phyloP scores from a whole-genome alignment of 345 rosid species.

The Eucalyptus camaldulensis region DNA sequence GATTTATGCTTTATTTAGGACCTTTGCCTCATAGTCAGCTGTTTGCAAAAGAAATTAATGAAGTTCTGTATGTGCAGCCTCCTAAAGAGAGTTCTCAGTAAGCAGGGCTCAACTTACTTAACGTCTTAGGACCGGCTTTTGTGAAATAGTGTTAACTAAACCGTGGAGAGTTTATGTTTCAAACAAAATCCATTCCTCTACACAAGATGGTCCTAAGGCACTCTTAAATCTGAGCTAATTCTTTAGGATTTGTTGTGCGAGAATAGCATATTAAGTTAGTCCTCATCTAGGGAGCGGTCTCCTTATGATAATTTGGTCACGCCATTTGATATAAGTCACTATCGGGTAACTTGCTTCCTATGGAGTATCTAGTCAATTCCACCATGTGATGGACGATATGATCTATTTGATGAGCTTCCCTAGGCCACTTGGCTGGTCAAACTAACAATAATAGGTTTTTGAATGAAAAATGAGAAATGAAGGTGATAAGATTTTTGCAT shows the following conservation, averaged over 20 bases:
- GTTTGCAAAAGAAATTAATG: background rate
- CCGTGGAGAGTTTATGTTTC: background rate
- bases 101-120: background rate
- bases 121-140: background rate
- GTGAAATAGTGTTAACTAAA: background rate
- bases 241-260: background rate
- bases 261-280: background rate
- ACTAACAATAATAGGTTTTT: background rate
- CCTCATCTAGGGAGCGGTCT: background rate
- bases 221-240: background rate
- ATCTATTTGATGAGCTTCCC: background rate
- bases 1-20: background rate
- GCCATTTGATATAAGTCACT: background rate
- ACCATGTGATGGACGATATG: background rate
- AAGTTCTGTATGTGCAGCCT: background rate
- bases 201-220: background rate
- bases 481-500: background rate
- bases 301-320: background rate
- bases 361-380: background rate
- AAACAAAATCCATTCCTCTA: background rate
- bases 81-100: background rate
- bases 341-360: background rate
- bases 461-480: background rate
- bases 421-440: background rate
- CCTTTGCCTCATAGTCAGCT: background rate